Evolutionary conservation across 129 eudicot genomes (phyloP), one percentile per base, ranked within the genome.

Genomic region (Silybum marianum): DNA sequence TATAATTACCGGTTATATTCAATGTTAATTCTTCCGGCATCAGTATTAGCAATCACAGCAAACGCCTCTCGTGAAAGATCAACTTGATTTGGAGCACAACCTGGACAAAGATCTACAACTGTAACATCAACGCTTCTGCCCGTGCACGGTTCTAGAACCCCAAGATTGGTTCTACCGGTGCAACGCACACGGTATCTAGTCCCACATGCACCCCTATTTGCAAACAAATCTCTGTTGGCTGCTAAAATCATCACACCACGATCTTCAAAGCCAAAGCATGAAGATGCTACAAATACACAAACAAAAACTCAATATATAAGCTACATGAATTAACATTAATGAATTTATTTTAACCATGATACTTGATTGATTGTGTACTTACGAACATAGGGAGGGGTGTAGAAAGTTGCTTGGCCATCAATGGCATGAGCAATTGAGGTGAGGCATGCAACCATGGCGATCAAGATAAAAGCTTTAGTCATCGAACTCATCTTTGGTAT

Each of bases 381-480:
- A 88, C 92, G 92, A 58, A 63, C 39, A 16, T 83, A 88, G 34
- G 86, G 82, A 12, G 65, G 70, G 4, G 87, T 80, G 54, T 88
- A 88, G 84, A 79, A 88, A 14, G 91, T 85, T 5, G 91, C 91
- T 77, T 79, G 74, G 69, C 91, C 91, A 4, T 78, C 71, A 38
- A 73, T 83, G 21, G 87, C 89, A 62, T 74, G 65, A 72, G 84
- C 81, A 67, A 83, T 65, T 0, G 91, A 85, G 18, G 65, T 65
- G 38, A 88, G 77, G 11, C 75, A 85, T 69, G 86, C 78, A n/a
- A 79, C 76, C 51, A 81, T 40, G 25, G 39, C 82, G 4, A 83
- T 36, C 74, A 83, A 36, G 74, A 77, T 60, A 14, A 83, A 26
- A 46, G 72, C 69, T 71, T 66, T 83, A 25, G 65, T 40, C 24